Conservation (phyloP, 257 asterid genomes). For the Solanum habrochaites region DNA sequence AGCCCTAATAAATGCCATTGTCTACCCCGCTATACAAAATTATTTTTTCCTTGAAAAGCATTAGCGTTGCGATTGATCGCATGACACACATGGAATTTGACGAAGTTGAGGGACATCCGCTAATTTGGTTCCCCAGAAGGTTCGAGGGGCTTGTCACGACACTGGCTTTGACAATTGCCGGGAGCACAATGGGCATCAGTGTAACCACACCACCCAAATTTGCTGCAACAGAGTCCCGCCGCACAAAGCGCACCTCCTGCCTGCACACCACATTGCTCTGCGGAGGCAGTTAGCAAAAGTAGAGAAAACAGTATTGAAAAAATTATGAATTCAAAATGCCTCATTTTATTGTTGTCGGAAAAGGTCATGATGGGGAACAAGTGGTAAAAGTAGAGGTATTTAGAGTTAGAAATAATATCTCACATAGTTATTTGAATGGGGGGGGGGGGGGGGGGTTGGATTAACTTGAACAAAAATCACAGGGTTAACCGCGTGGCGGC, state of each 20-base stretch:
- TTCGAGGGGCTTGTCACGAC: neutral
- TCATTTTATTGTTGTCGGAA: neutral
- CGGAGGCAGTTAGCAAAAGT: neutral
- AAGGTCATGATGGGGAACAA: neutral
- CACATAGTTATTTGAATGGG: too few species aligned
- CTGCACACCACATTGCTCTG: neutral
- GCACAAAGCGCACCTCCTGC: neutral
- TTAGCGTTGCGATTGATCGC: constrained; percentile 12
- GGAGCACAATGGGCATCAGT: neutral
- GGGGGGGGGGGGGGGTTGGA: too few species aligned
- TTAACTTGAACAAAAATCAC: too few species aligned
- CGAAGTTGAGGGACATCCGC: neutral
- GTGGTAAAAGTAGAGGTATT: neutral
- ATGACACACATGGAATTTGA: neutral
- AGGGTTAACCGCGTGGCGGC: too few species aligned
- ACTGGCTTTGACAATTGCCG: neutral
- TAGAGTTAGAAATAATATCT: neutral
- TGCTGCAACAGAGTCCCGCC: neutral
- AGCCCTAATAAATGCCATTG: constrained; percentile 15
- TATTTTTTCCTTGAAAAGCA: neutral
- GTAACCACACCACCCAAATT: neutral
- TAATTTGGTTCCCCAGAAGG: neutral
- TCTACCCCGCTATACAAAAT: constrained; percentile 23
- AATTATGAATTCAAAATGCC: neutral
- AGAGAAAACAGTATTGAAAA: neutral